phyloP scores from a whole-genome alignment of 768 basidiomycete genomes.

The Piloderma croceum region DNA sequence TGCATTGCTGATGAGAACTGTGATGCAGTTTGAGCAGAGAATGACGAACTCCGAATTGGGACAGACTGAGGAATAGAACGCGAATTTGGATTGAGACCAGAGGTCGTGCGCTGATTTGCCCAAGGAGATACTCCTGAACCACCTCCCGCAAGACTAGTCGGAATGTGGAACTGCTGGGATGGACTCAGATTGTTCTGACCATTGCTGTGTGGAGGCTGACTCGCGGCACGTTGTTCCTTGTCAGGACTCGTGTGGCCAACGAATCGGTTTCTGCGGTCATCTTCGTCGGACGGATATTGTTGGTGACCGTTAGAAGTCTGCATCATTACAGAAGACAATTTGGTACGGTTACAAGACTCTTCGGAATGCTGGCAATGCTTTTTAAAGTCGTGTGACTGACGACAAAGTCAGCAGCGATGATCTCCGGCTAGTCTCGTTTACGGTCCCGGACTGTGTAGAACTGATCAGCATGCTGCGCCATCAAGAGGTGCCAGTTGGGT shows the following conservation, averaged over 20 bases:
- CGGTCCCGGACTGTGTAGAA: too few relatives aligned
- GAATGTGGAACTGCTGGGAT: constrained; percentile 45
- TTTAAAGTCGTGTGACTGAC: too few relatives aligned
- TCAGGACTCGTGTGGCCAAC: constrained; percentile 39
- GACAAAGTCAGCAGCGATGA: too few relatives aligned
- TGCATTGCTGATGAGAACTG: constrained; percentile 63
- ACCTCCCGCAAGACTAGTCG: constrained; percentile 44
- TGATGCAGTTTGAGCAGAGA: constrained; percentile 46
- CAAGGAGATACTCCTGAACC: constrained; percentile 30
- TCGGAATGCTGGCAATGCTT: constrained; percentile 20
- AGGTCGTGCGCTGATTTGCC: constrained; percentile 39
- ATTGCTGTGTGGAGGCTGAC: constrained; percentile 59
- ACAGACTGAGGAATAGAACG: constrained; percentile 43
- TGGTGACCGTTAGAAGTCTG: constrained; percentile 26
- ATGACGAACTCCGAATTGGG: constrained; percentile 65
- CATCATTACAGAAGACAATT: constrained; percentile 27
- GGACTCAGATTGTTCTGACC: constrained; percentile 44
- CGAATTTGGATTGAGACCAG: constrained; percentile 35
- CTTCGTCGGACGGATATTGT: constrained; percentile 34
- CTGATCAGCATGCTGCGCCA: too few relatives aligned
- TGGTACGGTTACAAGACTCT: constrained; percentile 17
- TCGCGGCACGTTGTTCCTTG: constrained; percentile 63
- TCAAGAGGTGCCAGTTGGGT: too few relatives aligned
- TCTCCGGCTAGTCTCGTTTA: too few relatives aligned
- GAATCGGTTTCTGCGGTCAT: constrained; percentile 61